Base-by-base conservation (phyloP, 1,139 yeast species). In the Candida sanyaensis region DNA sequence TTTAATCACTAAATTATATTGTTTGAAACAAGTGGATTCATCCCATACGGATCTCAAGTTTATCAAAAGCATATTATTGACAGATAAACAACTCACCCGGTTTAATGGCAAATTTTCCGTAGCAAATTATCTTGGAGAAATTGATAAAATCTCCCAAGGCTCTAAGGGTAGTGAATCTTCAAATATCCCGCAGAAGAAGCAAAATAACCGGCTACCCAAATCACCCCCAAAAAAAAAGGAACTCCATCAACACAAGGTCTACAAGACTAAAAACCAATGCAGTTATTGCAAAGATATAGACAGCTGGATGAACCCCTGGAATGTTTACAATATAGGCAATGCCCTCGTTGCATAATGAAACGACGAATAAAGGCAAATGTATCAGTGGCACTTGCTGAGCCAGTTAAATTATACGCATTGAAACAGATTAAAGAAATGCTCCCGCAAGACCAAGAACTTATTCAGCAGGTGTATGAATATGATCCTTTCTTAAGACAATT, bases 331-430 rank as follows among this genome's bases (percentile, higher is more conserved):
- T 37, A 37, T 28, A 28, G 26, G 10, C 41, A 37, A 13, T 37
- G 41, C 5, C 32, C 41, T n/a, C 41, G 41, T 12, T 37, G 41
- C 27, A 28, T 37, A 28, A 37, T 37, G 41, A 37, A 37, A 17
- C 31, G 41, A 17, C 24, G 41, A 27, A 27, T 37, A 9, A 27
- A 12, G 27, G 17, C 31, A 27, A 37, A 37, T 6, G 41, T 37
- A 6, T 12, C 41, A 2, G 32, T 27, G 24, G 12, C 32, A 4
- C 31, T 37, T 13, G 32, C 41, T 3, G 41, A 37, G 9, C 21
- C 32, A 3, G 12, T 37, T 13, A 37, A 37, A 13, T 17, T 37
- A 11, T 37, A 37, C 10, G 41, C 32, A 7, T 37, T 37, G 32
- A 37, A 37, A 13, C 41, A 37, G n/a, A 13, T 37, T 6, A 6